Base-by-base conservation (phyloP, 306 rosid genomes). In the Rosa lucieae region DNA sequence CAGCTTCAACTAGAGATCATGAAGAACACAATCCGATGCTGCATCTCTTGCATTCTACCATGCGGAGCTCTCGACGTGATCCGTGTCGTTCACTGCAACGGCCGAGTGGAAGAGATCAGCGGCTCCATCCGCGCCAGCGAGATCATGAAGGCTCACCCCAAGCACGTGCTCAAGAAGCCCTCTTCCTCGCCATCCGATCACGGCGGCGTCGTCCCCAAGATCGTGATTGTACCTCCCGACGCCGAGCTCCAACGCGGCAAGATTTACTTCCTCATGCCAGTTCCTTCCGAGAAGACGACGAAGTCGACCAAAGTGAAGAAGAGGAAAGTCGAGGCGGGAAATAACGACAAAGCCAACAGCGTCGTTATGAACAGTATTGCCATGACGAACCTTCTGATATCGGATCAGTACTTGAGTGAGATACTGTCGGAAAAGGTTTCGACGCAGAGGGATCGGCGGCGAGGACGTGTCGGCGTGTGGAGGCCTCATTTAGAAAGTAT, bases 241-340 rank as follows among this genome's bases (percentile, higher is more conserved):
- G 98, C 99, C 0, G 88, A 89, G 40, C 99, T 95, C 61, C 92
- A 90, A 37, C 97, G 98, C 0, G 99, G 99, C 18, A 95, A 92
- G 91, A 95, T 95, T 88, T 95, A 95, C 97, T 95, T 95, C 83
- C 99, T 95, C 74, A 95, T 91, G 90, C 98, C 97, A 0, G 76
- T 85, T 14, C 94, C 97, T 5, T 59, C 78, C 6, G 87, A 80
- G 10, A 87, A 91, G 18, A 48, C 78, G 32, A 58, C 78, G 0
- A 68, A 49, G 48, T 21, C 82, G 4, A 65, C 71, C 44, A 89
- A 79, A 40, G 72, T 67, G 86, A 89, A 86, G 84, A 78, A 82
- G 82, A 78, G 87, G 76, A 65, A 46, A 74, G 86, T 72, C 20
- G 23, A 20, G 29, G 42, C 67, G 10, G 65, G 15, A 42, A 29